Percentiles rank a stretch among this genome's conserved stretches.
Evolutionary conservation across 768 basidiomycete species (phyloP).

Genomic region (Neoboletus subvelutipes): DNA sequence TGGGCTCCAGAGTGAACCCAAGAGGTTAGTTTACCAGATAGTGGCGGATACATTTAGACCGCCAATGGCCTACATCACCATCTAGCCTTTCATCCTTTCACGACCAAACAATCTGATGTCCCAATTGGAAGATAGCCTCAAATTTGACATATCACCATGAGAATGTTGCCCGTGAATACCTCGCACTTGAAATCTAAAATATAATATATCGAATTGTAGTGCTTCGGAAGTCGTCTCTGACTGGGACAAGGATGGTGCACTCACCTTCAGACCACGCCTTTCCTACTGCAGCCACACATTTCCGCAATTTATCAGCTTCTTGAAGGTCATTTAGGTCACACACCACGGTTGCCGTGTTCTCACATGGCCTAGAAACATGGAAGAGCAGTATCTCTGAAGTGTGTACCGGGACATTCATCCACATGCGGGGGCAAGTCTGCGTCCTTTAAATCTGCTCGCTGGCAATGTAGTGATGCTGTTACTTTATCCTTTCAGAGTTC

Average conservation of each 20-base stretch:
- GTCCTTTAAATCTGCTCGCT: neutral
- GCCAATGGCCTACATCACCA: neutral
- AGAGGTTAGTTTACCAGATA: neutral
- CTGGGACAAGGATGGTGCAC: neutral
- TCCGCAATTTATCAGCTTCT: neutral
- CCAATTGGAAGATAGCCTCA: too few relatives aligned
- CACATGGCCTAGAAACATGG: neutral
- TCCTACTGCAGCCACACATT: neutral
- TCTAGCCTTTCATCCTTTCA: neutral
- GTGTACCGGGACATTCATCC: neutral
- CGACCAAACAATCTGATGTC: neutral
- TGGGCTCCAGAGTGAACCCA: neutral
- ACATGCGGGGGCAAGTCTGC: neutral
- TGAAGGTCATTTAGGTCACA: too few relatives aligned
- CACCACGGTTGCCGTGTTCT: neutral
- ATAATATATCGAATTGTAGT: too few relatives aligned
- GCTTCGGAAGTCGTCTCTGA: neutral
- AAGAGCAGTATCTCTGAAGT: too few relatives aligned
- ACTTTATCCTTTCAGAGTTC: neutral
- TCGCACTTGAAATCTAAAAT: too few relatives aligned
- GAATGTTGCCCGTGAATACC: neutral
- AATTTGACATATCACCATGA: neutral
- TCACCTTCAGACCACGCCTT: neutral
- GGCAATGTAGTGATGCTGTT: too few relatives aligned
- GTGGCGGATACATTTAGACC: neutral